phyloP scores from a whole-genome alignment of 2,329 filamentous ascomycete species.

The Mariannaea elegans region DNA sequence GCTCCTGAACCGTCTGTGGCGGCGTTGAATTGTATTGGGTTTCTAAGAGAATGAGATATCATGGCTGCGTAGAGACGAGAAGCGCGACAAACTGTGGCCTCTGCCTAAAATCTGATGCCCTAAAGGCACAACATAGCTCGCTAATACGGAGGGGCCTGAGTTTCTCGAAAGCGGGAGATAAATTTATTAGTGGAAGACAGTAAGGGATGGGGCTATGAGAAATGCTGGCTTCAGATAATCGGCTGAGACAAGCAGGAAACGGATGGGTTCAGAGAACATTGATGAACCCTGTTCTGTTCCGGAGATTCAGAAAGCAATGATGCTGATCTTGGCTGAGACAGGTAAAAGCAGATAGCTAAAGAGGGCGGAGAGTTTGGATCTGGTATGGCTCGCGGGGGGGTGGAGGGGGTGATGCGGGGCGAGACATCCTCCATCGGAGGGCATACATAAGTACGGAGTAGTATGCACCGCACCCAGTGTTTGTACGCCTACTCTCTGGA shows the following conservation, averaged over 20 bases:
- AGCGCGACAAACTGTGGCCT: too few relatives aligned
- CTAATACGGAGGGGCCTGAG: too few relatives aligned
- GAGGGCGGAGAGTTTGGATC: slow-evolving; percentile 19
- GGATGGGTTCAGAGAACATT: background rate
- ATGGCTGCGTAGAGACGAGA: too few relatives aligned
- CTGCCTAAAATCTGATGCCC: too few relatives aligned
- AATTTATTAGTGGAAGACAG: background rate
- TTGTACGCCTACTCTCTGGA: background rate
- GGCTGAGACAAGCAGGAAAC: background rate
- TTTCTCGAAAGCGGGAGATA: too few relatives aligned
- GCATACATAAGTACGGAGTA: background rate
- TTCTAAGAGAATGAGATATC: too few relatives aligned
- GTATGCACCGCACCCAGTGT: too few relatives aligned
- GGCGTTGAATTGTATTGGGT: background rate
- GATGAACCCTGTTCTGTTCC: slow-evolving; percentile 15
- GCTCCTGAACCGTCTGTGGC: slow-evolving; percentile 21
- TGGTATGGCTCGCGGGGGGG: slow-evolving; percentile 6
- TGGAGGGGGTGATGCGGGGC: slow-evolving; percentile 13
- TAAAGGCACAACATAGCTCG: too few relatives aligned
- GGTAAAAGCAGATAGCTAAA: slow-evolving; percentile 13
- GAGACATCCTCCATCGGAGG: slow-evolving; percentile 5
- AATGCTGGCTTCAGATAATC: background rate
- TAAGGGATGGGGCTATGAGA: background rate
- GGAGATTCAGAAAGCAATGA: slow-evolving; percentile 10
- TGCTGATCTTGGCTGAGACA: slow-evolving; percentile 24